phyloP scores from a whole-genome alignment of 1,284 basidiomycete genomes.

The Ustilago curta region DNA sequence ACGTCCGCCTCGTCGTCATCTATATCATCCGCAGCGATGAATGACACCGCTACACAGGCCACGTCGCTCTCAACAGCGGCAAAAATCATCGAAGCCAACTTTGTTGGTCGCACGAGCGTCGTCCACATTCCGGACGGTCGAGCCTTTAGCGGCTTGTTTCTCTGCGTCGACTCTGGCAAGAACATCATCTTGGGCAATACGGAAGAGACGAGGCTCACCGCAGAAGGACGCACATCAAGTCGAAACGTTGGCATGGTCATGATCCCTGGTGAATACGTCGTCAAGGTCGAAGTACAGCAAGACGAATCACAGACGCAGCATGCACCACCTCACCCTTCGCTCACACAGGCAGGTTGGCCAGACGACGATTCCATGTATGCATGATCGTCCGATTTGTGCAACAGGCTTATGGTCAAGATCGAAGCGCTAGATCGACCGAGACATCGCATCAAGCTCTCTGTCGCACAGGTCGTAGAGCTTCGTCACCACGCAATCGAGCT shows the following conservation, averaged over 20 bases:
- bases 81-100: constrained; percentile 24
- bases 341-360: constrained; percentile 35
- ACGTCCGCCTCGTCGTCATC: neutral
- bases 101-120: constrained; percentile 46
- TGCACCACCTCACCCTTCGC: constrained; percentile 3
- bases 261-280: constrained; percentile 51
- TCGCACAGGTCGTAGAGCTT: constrained; percentile 16
- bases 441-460: neutral
- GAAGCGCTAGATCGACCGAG: too few relatives aligned
- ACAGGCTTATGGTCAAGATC: neutral
- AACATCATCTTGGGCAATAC: constrained; percentile 57
- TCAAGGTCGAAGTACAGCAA: constrained; percentile 46
- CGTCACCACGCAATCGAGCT: constrained; percentile 23
- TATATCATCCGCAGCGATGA: constrained; percentile 1
- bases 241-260: constrained; percentile 62
- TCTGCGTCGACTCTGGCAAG: constrained; percentile 53
- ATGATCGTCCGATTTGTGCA: constrained; percentile 5
- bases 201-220: constrained; percentile 30
- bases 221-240: constrained; percentile 16
- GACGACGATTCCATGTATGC: constrained; percentile 40
- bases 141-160: constrained; percentile 54
- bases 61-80: constrained; percentile 4
- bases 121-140: constrained; percentile 60
- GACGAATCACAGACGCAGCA: neutral
- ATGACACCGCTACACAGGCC: neutral